Evolutionary conservation across 2,329 filamentous ascomycete genomes (phyloP), one percentile per base, ranked within the genome.

Genomic region (Rutstroemia sp.): DNA sequence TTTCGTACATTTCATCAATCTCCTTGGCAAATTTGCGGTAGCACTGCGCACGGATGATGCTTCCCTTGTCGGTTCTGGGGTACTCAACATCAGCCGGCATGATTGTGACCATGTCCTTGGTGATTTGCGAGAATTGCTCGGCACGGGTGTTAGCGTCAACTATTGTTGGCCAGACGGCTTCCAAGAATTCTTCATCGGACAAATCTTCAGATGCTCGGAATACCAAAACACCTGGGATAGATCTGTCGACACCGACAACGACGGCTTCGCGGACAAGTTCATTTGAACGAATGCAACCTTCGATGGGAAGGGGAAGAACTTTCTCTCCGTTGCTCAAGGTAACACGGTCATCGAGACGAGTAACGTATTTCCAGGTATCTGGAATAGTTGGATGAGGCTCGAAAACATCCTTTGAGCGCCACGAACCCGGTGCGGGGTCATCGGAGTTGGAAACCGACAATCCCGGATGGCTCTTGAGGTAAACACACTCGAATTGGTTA

Each of bases 231-330:
- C 81, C 82, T 0, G 79, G 78, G 27, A 77, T 72, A 0, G 75
- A 71, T 48, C 73, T 75, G 8, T 76, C 79, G 1, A 76, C 73
- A 0, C 82, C 82, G 58, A 84, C 83, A 0, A 83, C 75, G 2
- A 83, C 71, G 0, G 77, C 77, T 57, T 86, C 83, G 16, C 75
- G 71, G 0, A 86, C 78, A 0, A 76, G 68, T 3, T 72, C 69
- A 49, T 79, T 72, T 52, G 81, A 75, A 8, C 80, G 72, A 6
- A 85, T 76, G 0, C 73, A 71, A 4, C 78, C 75, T 65, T 87
- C 84, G 5, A 75, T 73, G 0, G 70, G 70, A 1, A 77, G 61
- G 0, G 76, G 76, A 0, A 75, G 65, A 0, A 77, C 73, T 55
- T 78, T 78, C 60, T 78, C 76, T 3, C 76, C 76, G 38, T 78